A percentile compares a stretch with the other conserved stretches of the same genome.
Evolutionary conservation across 805 yeast genomes (phyloP).

Genomic region (Saturnispora bothae): DNA sequence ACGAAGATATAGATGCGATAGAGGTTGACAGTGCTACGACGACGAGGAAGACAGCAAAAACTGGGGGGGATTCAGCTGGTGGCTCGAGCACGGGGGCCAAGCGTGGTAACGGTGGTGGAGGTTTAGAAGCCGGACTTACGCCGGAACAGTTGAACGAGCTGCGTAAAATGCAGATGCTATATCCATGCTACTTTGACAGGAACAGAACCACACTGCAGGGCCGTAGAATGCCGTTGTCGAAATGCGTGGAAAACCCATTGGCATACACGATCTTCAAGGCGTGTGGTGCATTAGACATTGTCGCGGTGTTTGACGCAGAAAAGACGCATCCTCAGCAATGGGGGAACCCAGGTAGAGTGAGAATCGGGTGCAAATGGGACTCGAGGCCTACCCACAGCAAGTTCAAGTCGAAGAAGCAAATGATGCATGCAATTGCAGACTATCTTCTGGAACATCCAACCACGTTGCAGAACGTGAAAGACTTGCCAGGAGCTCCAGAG

Average conservation of each 20-base stretch:
- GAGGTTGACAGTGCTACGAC: background rate
- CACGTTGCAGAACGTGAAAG: constrained; percentile 48
- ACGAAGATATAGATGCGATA: background rate
- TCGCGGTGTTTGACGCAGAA: constrained; percentile 55
- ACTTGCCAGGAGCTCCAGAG: constrained; percentile 58
- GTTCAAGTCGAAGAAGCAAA: constrained; percentile 50
- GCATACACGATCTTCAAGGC: constrained; percentile 81
- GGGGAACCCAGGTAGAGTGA: constrained; percentile 95
- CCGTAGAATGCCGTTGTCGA: constrained; percentile 58
- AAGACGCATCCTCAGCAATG: constrained; percentile 93
- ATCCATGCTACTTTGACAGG: constrained; percentile 88
- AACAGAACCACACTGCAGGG: constrained; percentile 71
- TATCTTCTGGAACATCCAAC: constrained; percentile 63
- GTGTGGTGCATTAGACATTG: constrained; percentile 23
- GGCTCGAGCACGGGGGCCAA: background rate
- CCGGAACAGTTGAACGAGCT: constrained; percentile 52
- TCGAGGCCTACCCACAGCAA: constrained; percentile 30
- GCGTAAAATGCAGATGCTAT: constrained; percentile 60
- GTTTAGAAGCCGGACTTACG: constrained; percentile 17
- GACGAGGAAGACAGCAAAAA: background rate
- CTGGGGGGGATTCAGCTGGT: background rate
- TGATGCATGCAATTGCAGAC: constrained; percentile 49
- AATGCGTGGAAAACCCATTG: constrained; percentile 78
- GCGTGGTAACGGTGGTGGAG: too few relatives aligned
- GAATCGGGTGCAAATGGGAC: constrained; percentile 51